Conservation (phyloP, 2,329 filamentous ascomycete genomes). For the Cladosporium sp. region DNA sequence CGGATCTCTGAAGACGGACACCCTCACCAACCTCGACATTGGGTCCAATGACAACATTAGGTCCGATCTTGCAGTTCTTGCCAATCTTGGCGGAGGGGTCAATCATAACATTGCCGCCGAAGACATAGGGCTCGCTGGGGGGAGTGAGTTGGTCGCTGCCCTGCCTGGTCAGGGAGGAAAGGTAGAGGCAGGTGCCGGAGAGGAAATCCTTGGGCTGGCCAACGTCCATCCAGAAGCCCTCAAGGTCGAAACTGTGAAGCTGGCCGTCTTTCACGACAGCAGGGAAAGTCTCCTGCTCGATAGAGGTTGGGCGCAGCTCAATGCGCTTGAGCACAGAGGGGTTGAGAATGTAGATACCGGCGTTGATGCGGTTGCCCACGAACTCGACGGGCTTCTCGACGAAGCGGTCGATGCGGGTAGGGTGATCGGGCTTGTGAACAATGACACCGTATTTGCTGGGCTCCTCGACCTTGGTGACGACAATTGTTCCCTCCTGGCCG, state of each 20-base stretch:
- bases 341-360: conserved; percentile 97
- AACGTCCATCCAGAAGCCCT: conserved; percentile 99
- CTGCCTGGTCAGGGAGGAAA: conserved; percentile 87
- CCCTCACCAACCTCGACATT: conserved; percentile 90
- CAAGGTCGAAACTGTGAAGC: conserved; percentile 92
- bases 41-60: conserved; percentile 93
- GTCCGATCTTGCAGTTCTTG: conserved; percentile 96
- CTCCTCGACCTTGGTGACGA: conserved; percentile 98
- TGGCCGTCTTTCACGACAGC: conserved; percentile 84
- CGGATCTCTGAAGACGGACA: conserved; percentile 88
- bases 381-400: conserved; percentile 99
- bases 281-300: conserved; percentile 98
- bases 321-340: conserved; percentile 86
- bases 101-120: conserved; percentile 93
- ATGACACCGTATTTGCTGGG: conserved; percentile 98
- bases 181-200: conserved; percentile 91
- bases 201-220: conserved; percentile 99
- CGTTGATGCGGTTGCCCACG: conserved; percentile 97
- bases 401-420: conserved; percentile 93
- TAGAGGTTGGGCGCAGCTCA: conserved; percentile 92
- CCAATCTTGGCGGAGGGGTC: conserved; percentile 93
- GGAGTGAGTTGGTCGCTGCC: conserved; percentile 78
- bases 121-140: conserved; percentile 67
- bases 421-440: conserved; percentile 90
- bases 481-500: conserved; percentile 93